These are phyloP conservation scores for Lactifluus rugatus DNA, from an alignment of 768 basidiomycete genomes.

Conservation along the genomic window DNA sequence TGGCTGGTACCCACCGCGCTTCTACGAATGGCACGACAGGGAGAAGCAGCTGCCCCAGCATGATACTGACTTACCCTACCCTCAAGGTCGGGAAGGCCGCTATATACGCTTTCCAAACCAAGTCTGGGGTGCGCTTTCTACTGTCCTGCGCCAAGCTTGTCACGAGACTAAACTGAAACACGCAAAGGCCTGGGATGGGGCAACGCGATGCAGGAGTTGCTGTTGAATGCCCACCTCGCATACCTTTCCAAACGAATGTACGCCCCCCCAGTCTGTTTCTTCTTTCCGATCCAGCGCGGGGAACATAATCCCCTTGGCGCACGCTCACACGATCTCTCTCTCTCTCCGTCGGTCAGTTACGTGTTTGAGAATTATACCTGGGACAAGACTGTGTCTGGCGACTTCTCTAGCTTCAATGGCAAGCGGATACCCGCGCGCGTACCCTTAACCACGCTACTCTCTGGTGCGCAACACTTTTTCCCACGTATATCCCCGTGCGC, in stretches of 20 bases:
- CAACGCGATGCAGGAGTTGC: slow-evolving; percentile 47
- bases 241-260: slow-evolving; percentile 40
- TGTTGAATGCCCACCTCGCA: too few relatives aligned
- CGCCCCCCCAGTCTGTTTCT: too few relatives aligned
- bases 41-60: slow-evolving; percentile 14
- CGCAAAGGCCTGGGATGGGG: slow-evolving; percentile 46
- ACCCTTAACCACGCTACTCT: slow-evolving; percentile 43
- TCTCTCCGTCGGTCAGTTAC: slow-evolving; percentile 22
- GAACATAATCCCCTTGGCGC: background rate
- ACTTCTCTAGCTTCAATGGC: slow-evolving; percentile 36
- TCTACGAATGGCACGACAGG: slow-evolving; percentile 2
- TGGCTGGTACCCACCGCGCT: slow-evolving; percentile 2
- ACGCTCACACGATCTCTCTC: background rate
- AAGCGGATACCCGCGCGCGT: slow-evolving; percentile 43
- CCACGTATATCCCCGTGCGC: background rate
- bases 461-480: slow-evolving; percentile 28
- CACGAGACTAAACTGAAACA: too few relatives aligned
- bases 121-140: background rate
- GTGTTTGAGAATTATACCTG: slow-evolving; percentile 56
- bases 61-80: slow-evolving; percentile 5
- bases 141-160: too few relatives aligned
- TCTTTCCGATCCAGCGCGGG: too few relatives aligned
- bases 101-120: slow-evolving; percentile 18
- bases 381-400: slow-evolving; percentile 30
- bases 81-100: slow-evolving; percentile 14